Percentiles rank a stretch among this genome's conserved stretches.
These are phyloP conservation scores for Poterioochromonas sp. DNA, from an alignment of 352 stramenopile genomes.

Conservation along the genomic window DNA sequence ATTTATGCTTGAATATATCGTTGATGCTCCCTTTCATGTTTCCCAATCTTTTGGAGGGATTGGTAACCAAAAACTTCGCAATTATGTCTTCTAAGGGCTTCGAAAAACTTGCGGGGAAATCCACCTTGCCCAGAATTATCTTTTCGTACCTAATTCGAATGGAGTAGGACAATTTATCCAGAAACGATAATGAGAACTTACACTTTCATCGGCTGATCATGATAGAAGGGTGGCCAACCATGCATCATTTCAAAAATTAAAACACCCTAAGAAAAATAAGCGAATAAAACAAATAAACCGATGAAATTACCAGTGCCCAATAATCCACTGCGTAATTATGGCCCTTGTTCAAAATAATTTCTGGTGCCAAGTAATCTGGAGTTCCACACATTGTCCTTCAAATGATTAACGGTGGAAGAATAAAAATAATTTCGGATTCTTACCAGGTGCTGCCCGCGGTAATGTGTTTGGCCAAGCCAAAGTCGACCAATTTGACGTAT, in stretches of 20 bases:
- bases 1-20: conserved; percentile 74
- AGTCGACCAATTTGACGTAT: conserved; percentile 82
- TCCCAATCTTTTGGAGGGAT: conserved; percentile 70
- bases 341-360: conserved; percentile 84
- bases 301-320: conserved; percentile 50
- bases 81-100: conserved; percentile 61
- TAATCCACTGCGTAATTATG: conserved; percentile 79
- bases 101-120: conserved; percentile 64
- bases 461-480: conserved; percentile 78
- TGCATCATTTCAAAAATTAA: conserved; percentile 24
- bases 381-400: conserved; percentile 73
- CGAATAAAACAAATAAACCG: background rate
- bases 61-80: conserved; percentile 68
- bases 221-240: conserved; percentile 65
- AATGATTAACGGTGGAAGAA: background rate
- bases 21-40: conserved; percentile 65
- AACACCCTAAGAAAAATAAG: conserved; percentile 1
- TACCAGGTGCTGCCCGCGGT: conserved; percentile 65
- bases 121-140: conserved; percentile 70
- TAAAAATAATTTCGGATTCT: background rate
- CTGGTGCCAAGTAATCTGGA: conserved; percentile 85
- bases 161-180: too few relatives aligned
- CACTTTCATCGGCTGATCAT: conserved; percentile 72
- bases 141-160: conserved; percentile 81
- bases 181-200: background rate